Evolutionary conservation across 2,329 filamentous ascomycete species (phyloP).

Genomic region (Colletotrichum sp.): DNA sequence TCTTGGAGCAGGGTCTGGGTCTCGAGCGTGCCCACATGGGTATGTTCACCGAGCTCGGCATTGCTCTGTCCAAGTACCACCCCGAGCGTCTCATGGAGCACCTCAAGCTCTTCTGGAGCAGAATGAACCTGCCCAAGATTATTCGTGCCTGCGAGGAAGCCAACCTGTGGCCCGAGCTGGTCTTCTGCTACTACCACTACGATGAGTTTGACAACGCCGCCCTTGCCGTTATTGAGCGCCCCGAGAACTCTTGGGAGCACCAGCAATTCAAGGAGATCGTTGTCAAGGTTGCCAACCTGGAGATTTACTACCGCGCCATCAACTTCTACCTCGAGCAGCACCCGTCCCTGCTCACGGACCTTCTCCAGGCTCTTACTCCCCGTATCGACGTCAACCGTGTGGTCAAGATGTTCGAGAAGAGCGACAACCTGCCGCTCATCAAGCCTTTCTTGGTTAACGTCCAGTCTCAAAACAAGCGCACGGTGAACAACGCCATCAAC

Average conservation of each 20-base stretch:
- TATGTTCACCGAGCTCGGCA: conserved; percentile 93
- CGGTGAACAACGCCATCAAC: conserved; percentile 97
- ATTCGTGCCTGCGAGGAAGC: conserved; percentile 93
- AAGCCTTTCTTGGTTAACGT: conserved; percentile 98
- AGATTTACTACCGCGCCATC: conserved; percentile 97
- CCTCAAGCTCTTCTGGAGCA: conserved; percentile 96
- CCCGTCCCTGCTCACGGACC: conserved; percentile 92
- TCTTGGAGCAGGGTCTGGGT: conserved; percentile 93
- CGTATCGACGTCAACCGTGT: conserved; percentile 98
- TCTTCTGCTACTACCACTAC: conserved; percentile 98
- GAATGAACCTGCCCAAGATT: conserved; percentile 98
- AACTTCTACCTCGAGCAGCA: conserved; percentile 99
- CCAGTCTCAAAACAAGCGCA: conserved; percentile 96
- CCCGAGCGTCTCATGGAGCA: conserved; percentile 98
- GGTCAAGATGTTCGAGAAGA: conserved; percentile 99
- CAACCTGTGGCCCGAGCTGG: conserved; percentile 94
- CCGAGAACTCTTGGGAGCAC: conserved; percentile 98
- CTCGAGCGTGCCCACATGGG: conserved; percentile 94
- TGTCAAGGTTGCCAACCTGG: conserved; percentile 96
- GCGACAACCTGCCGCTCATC: conserved; percentile 96
- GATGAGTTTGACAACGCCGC: conserved; percentile 98
- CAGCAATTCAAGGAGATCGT: conserved; percentile 99
- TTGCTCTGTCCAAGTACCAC: conserved; percentile 92
- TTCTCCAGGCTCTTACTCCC: conserved; percentile 88
- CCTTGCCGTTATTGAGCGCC: conserved; percentile 96